phyloP scores from a whole-genome alignment of 345 rosid species.

The Diplotaxis tenuifolia region DNA sequence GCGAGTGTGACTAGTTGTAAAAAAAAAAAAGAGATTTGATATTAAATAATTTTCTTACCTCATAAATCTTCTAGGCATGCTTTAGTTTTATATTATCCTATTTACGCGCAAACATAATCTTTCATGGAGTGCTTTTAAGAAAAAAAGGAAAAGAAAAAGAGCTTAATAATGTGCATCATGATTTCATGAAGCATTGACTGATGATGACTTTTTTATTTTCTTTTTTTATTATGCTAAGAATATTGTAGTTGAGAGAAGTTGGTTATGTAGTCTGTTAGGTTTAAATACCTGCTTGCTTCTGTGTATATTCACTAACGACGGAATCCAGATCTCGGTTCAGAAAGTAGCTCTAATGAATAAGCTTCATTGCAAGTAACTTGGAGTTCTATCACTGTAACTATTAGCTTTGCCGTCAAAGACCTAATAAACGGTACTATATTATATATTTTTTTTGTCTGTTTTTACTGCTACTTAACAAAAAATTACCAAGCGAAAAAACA shows the following conservation, averaged over 20 bases:
- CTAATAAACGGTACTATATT: neutral
- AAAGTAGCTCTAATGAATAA: neutral
- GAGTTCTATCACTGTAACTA: neutral
- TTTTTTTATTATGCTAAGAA: neutral
- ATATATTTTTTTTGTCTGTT: too few species aligned
- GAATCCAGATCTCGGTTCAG: neutral
- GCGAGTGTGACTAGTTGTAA: conserved; percentile 4
- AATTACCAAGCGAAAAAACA: too few species aligned
- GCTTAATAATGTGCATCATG: conserved; percentile 19
- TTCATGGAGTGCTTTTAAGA: neutral
- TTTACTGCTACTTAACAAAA: too few species aligned
- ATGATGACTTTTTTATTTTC: neutral
- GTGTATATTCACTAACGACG: neutral
- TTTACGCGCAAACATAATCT: neutral
- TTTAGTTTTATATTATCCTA: neutral
- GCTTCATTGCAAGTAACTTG: neutral
- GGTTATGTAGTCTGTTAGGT: neutral
- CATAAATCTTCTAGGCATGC: neutral
- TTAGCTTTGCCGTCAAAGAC: neutral
- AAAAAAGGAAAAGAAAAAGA: neutral
- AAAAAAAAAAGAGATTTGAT: neutral
- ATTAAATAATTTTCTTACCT: too few species aligned
- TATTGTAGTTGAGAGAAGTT: neutral
- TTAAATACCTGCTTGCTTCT: neutral
- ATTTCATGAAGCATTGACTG: conserved; percentile 13